phyloP scores from a whole-genome alignment of 176 grass and related monocot species.

The bread wheat (Triticum aestivum) region IWGSC_CS_RefSeq_v2.1 NC_057812.1:564228258-564228757 shows the following conservation, averaged over 20 bases:
- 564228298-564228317: neutral
- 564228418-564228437: neutral
- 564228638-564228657: neutral
- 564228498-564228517: conserved; percentile 4
- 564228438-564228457: conserved; percentile 19
- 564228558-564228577: conserved; percentile 5
- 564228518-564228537: neutral
- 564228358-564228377: conserved; percentile 7
- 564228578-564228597: neutral
- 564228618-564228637: neutral
- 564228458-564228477: neutral
- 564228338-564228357: neutral
- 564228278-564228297: neutral
- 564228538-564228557: neutral
- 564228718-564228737: neutral
- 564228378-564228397: neutral
- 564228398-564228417: neutral
- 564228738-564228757: neutral
- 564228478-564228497: neutral
- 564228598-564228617: neutral
- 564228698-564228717: neutral
- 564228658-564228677: neutral
- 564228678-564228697: neutral
- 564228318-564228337: neutral
- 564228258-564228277: neutral